Evolutionary conservation across 768 basidiomycete genomes (phyloP).

Genomic region (Collybia mongolica): DNA sequence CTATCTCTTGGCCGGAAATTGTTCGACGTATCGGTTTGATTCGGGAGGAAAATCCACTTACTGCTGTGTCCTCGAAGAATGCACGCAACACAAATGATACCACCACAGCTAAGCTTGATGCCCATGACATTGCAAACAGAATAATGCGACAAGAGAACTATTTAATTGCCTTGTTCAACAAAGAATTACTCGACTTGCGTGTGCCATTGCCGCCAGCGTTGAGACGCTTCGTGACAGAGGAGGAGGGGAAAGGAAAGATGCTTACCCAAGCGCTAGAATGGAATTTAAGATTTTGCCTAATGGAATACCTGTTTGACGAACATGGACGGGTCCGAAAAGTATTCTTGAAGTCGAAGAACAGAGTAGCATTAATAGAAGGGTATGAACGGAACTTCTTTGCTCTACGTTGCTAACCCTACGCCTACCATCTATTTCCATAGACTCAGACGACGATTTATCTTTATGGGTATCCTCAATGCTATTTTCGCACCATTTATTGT

Average conservation of each 20-base stretch:
- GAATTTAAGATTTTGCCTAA: conserved; percentile 94
- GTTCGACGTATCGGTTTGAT: conserved; percentile 89
- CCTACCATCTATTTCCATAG: conserved; percentile 36
- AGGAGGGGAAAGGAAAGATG: conserved; percentile 70
- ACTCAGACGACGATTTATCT: conserved; percentile 81
- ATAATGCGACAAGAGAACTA: conserved; percentile 99
- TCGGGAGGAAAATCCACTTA: conserved; percentile 90
- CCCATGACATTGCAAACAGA: conserved; percentile 96
- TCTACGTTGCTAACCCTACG: neutral
- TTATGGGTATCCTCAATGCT: conserved; percentile 96
- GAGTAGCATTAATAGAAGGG: conserved; percentile 80
- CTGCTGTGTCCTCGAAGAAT: conserved; percentile 64
- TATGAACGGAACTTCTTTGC: conserved; percentile 28
- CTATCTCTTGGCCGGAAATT: conserved; percentile 94
- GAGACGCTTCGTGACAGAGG: conserved; percentile 47
- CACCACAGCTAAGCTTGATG: conserved; percentile 86
- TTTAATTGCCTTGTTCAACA: conserved; percentile 96
- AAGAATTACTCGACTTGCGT: conserved; percentile 87
- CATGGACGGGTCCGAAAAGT: conserved; percentile 88
- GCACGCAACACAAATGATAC: conserved; percentile 54
- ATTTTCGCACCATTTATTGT: conserved; percentile 97
- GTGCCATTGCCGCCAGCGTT: conserved; percentile 71
- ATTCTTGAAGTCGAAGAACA: conserved; percentile 85
- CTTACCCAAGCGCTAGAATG: conserved; percentile 93
- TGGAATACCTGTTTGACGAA: conserved; percentile 93